Evolutionary conservation across 2,329 filamentous ascomycete genomes (phyloP).

Genomic region (Colletotrichum nymphaeae): DNA sequence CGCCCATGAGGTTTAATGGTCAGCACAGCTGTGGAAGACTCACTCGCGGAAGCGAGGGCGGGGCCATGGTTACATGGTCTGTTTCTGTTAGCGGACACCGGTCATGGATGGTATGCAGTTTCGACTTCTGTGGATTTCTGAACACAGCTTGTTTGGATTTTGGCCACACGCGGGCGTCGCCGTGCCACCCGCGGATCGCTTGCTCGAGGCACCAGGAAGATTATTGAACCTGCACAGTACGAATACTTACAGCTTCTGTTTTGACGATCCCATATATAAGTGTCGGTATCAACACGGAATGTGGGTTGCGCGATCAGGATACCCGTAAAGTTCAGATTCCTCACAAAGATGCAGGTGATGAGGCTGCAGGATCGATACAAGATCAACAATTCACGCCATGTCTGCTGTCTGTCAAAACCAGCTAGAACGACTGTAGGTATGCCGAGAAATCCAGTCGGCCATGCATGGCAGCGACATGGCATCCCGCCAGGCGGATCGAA

Average conservation of each 20-base stretch:
- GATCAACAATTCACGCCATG: background rate
- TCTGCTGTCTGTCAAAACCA: background rate
- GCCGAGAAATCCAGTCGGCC: background rate
- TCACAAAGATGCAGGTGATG: background rate
- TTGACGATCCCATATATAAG: background rate
- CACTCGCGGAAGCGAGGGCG: conserved; percentile 10
- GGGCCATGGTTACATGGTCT: conserved; percentile 7
- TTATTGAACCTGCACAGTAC: background rate
- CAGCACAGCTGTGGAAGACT: conserved; percentile 1
- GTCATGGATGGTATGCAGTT: background rate
- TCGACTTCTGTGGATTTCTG: background rate
- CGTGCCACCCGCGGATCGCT: background rate
- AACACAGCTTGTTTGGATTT: background rate
- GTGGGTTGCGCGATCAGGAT: background rate
- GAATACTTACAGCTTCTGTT: background rate
- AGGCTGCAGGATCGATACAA: background rate
- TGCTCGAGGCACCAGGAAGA: background rate
- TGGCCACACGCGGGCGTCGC: background rate
- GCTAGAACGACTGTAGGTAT: background rate
- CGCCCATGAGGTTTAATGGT: conserved; percentile 13
- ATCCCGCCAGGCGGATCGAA: conserved; percentile 23
- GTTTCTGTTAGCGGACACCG: background rate
- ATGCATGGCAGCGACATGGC: conserved; percentile 8
- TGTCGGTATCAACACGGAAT: background rate
- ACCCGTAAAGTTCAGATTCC: background rate